Evolutionary conservation across 2,329 filamentous ascomycete genomes (phyloP).

Genomic region (Madurella fahalii): DNA sequence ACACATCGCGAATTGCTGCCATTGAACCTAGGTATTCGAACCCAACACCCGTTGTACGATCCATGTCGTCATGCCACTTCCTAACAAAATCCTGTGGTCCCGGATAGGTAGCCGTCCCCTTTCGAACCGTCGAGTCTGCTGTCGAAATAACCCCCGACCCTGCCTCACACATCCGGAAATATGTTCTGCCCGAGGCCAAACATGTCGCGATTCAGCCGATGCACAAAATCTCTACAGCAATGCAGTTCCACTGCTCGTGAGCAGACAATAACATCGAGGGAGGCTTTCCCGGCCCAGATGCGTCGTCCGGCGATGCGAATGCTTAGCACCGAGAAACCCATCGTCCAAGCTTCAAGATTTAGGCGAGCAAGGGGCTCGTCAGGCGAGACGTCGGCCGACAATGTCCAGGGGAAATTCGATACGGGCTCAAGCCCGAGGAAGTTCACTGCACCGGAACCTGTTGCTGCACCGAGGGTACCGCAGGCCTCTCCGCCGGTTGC

Average conservation of each 20-base stretch:
- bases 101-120: too few relatives aligned
- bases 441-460: not conserved
- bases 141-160: too few relatives aligned
- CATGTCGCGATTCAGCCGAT: too few relatives aligned
- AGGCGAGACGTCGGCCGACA: not conserved
- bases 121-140: too few relatives aligned
- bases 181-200: too few relatives aligned
- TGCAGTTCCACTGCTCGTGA: too few relatives aligned
- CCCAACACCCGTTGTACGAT: not conserved
- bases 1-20: not conserved
- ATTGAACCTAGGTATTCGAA: not conserved
- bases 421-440: not conserved
- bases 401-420: not conserved
- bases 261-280: too few relatives aligned
- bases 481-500: not conserved
- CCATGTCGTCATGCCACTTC: too few relatives aligned
- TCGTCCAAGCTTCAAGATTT: conserved; percentile 4
- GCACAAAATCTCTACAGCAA: too few relatives aligned
- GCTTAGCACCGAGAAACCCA: not conserved
- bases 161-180: too few relatives aligned
- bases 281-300: not conserved
- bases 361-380: not conserved
- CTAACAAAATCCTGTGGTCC: too few relatives aligned
- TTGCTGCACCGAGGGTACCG: not conserved
- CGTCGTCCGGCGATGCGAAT: not conserved